A percentile compares a stretch with the other conserved stretches of the same genome.
phyloP scores from a whole-genome alignment of 140 eudicot species.

The Ambrosia hybrid region DNA sequence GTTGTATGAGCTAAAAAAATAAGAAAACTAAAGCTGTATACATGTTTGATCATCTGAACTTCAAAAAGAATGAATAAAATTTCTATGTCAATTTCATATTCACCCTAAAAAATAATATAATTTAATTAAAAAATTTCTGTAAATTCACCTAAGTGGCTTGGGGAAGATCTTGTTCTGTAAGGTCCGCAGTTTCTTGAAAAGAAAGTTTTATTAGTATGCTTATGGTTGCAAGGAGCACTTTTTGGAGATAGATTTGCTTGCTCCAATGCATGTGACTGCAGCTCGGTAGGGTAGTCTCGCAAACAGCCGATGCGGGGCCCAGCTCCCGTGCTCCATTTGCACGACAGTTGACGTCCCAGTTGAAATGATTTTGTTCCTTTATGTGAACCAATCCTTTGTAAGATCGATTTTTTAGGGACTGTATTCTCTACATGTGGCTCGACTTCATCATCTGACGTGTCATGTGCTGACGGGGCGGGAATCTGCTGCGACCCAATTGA shows the following conservation, averaged over 20 bases:
- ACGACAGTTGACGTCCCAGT: slow-evolving; percentile 62
- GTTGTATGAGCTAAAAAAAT: too few species aligned
- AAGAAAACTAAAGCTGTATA: neutral
- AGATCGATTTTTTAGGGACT: slow-evolving; percentile 56
- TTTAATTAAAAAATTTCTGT: slow-evolving; percentile 27
- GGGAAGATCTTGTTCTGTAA: slow-evolving; percentile 40
- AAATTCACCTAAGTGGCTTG: slow-evolving; percentile 30
- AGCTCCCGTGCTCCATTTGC: neutral
- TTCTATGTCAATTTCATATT: too few species aligned
- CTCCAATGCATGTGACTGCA: neutral
- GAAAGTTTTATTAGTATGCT: slow-evolving; percentile 17
- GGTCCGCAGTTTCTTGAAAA: slow-evolving; percentile 29
- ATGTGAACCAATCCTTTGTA: slow-evolving; percentile 68
- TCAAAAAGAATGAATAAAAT: neutral
- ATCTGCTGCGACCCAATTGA: slow-evolving; percentile 26
- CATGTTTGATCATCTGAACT: too few species aligned
- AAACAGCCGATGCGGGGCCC: neutral
- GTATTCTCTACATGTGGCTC: slow-evolving; percentile 40
- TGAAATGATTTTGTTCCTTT: slow-evolving; percentile 70
- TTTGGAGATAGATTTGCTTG: slow-evolving; percentile 51
- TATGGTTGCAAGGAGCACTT: slow-evolving; percentile 46
- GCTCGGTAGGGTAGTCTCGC: slow-evolving; percentile 36
- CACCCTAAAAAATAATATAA: neutral
- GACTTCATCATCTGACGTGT: slow-evolving; percentile 31
- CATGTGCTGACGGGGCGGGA: slow-evolving; percentile 17